Evolutionary conservation across 1,139 yeast species (phyloP).

Genomic region (Debaryomyces nepalensis): DNA sequence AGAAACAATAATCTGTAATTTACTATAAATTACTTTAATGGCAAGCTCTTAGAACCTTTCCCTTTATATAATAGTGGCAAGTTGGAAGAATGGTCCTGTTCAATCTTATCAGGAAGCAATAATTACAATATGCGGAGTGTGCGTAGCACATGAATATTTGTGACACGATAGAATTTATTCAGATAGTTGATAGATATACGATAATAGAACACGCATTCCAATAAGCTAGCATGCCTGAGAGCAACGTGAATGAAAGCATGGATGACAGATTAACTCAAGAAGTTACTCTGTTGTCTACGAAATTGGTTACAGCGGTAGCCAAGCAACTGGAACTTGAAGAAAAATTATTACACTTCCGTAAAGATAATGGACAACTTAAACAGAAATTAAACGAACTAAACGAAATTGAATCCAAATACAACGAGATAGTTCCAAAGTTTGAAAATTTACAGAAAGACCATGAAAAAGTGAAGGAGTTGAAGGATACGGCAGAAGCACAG

Average conservation of each 20-base stretch:
- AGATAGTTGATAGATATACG: constrained; percentile 3
- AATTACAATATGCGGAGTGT: constrained; percentile 9
- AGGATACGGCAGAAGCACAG: constrained; percentile 59
- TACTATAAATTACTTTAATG: too few relatives aligned
- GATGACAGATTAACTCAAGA: constrained; percentile 54
- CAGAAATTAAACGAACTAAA: constrained; percentile 23
- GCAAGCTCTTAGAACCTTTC: too few relatives aligned
- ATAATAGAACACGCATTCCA: not conserved
- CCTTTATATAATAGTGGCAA: too few relatives aligned
- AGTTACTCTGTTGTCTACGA: constrained; percentile 61
- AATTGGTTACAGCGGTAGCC: constrained; percentile 63
- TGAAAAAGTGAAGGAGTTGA: constrained; percentile 36
- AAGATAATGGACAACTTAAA: constrained; percentile 34
- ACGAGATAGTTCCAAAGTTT: constrained; percentile 33
- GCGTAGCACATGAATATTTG: constrained; percentile 9
- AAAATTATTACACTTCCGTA: constrained; percentile 37
- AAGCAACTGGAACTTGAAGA: constrained; percentile 60
- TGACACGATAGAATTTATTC: constrained; percentile 4
- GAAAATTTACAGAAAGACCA: constrained; percentile 38
- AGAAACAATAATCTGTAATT: too few relatives aligned
- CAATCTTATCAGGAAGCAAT: constrained; percentile 6
- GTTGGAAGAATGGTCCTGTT: too few relatives aligned
- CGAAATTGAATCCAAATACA: constrained; percentile 33
- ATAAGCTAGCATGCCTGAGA: constrained; percentile 1
- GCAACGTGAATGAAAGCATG: constrained; percentile 18